A percentile compares a stretch with the other conserved stretches of the same genome.
Evolutionary conservation across 805 yeast species (phyloP).

Genomic region (Wickerhamiella musiphila): DNA sequence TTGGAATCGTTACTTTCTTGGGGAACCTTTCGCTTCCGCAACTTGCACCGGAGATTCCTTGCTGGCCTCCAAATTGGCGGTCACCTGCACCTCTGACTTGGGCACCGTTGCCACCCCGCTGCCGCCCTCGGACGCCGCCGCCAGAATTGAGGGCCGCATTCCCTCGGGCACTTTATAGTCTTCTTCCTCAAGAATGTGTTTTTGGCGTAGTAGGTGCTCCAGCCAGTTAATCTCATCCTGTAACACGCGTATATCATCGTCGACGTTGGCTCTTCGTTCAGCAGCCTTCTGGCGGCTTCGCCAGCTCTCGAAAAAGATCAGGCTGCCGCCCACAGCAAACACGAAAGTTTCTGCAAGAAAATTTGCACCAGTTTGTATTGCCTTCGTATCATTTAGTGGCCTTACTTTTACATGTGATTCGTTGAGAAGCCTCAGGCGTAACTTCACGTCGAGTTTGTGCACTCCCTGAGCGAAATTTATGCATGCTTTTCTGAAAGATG

Average conservation of each 20-base stretch:
- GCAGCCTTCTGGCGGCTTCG: conserved; percentile 49
- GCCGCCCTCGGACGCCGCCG: too few relatives aligned
- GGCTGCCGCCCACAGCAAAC: conserved; percentile 62
- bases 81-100: not conserved
- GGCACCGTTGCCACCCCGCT: not conserved
- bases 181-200: conserved; percentile 28
- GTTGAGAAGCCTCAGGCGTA: conserved; percentile 45
- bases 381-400: conserved; percentile 67
- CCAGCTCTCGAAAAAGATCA: conserved; percentile 53
- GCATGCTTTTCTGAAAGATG: conserved; percentile 41
- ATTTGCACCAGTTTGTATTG: conserved; percentile 68
- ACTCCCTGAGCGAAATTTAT: conserved; percentile 54
- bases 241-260: conserved; percentile 52
- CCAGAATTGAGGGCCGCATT: conserved; percentile 29
- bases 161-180: conserved; percentile 26
- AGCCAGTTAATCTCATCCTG: conserved; percentile 54
- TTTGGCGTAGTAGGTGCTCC: conserved; percentile 22
- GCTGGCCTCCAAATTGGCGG: not conserved
- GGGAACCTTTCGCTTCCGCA: too few relatives aligned
- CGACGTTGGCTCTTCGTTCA: conserved; percentile 42
- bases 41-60: not conserved
- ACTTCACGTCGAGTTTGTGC: conserved; percentile 44
- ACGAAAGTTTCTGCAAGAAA: conserved; percentile 62
- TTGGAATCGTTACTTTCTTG: too few relatives aligned
- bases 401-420: conserved; percentile 38